Conservation (phyloP, 805 yeast genomes). For the Kluyveromyces aestuarii region DNA sequence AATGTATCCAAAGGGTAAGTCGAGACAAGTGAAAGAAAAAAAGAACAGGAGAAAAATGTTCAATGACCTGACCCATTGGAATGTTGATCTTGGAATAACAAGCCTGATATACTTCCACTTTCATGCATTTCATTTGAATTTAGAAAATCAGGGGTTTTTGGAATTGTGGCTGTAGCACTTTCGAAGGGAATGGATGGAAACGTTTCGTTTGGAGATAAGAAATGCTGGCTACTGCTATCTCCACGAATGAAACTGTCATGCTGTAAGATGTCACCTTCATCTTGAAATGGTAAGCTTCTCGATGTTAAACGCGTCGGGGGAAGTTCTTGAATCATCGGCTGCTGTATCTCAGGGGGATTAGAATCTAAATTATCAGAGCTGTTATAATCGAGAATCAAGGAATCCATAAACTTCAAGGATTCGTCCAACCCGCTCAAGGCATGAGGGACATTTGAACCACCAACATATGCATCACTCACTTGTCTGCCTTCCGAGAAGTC, state of each 20-base stretch:
- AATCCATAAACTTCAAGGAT: constrained; percentile 44
- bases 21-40: background rate
- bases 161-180: constrained; percentile 5
- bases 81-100: constrained; percentile 3
- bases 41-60: background rate
- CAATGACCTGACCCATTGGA: background rate
- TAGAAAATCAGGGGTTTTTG: constrained; percentile 20
- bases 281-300: background rate
- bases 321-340: background rate
- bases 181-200: constrained; percentile 1
- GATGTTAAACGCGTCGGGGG: background rate
- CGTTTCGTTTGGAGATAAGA: background rate
- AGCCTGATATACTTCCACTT: background rate
- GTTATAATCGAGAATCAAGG: constrained; percentile 41
- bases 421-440: constrained; percentile 49
- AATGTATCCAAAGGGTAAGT: background rate
- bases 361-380: constrained; percentile 25
- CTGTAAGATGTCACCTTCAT: background rate
- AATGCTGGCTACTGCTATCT: background rate
- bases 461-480: constrained; percentile 56
- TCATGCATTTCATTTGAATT: constrained; percentile 11
- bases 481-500: constrained; percentile 81
- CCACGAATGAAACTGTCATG: background rate
- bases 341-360: constrained; percentile 8
- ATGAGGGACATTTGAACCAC: constrained; percentile 60